A percentile compares a stretch with the other conserved stretches of the same genome.
Conservation (phyloP, 805 yeast genomes). For the Candida alai region DNA sequence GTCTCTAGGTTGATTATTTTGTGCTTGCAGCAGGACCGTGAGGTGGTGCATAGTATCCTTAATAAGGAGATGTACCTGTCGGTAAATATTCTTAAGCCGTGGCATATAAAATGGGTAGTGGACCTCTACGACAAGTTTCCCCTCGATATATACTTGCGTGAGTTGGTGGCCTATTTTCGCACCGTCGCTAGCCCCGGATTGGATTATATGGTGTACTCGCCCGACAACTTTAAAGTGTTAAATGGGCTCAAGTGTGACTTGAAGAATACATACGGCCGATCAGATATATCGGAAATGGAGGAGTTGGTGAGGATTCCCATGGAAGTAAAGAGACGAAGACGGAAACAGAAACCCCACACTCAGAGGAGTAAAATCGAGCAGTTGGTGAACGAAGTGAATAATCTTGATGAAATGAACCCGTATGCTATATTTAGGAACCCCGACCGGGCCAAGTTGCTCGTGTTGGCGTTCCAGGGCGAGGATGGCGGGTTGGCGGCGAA, state of each 20-base stretch:
- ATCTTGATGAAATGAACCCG: slow-evolving; percentile 5
- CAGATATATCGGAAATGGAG: background rate
- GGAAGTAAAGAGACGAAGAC: background rate
- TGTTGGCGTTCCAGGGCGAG: slow-evolving; percentile 2
- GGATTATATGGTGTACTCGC: slow-evolving; percentile 11
- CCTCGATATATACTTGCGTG: slow-evolving; percentile 23
- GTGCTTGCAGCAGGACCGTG: slow-evolving; percentile 13
- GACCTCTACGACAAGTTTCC: slow-evolving; percentile 30
- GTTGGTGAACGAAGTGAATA: background rate
- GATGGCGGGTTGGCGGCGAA: background rate
- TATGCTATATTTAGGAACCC: slow-evolving; percentile 6
- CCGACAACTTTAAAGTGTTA: slow-evolving; percentile 1
- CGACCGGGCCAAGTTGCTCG: background rate
- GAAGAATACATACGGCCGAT: background rate
- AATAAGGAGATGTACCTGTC: slow-evolving; percentile 10
- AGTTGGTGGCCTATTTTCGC: slow-evolving; percentile 19
- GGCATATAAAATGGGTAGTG: slow-evolving; percentile 29
- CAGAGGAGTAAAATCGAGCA: background rate
- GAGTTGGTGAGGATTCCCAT: slow-evolving; percentile 2
- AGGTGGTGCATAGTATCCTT: slow-evolving; percentile 9
- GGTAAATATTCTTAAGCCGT: slow-evolving; percentile 14
- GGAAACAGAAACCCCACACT: background rate
- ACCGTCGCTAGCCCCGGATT: slow-evolving; percentile 17
- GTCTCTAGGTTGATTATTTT: slow-evolving; percentile 20
- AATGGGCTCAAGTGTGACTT: slow-evolving; percentile 4